Conservation (phyloP, 2,329 filamentous ascomycete species). For the Diaporthe eres region DNA sequence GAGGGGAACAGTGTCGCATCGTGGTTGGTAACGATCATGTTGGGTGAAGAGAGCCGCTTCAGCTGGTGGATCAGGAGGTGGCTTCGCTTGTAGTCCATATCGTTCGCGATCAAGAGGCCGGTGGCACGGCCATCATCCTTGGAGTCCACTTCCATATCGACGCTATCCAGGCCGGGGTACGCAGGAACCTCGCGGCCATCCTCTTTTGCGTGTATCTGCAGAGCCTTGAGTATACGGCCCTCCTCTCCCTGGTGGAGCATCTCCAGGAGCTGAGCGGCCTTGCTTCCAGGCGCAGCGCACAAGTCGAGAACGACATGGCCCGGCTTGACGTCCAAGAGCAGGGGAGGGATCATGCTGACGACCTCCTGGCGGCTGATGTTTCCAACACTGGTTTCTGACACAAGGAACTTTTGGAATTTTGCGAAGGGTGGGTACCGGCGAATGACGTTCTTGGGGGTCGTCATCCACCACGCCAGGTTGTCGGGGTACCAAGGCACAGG, state of each 20-base stretch:
- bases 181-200: conserved; percentile 67
- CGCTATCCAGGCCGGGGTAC: conserved; percentile 63
- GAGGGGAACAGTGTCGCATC: conserved; percentile 96
- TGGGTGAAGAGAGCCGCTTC: conserved; percentile 96
- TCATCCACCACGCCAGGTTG: conserved; percentile 97
- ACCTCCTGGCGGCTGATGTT: conserved; percentile 98
- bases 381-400: conserved; percentile 95
- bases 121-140: conserved; percentile 89
- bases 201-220: conserved; percentile 74
- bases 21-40: conserved; percentile 97
- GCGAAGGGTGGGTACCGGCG: conserved; percentile 95
- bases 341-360: conserved; percentile 98
- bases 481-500: conserved; percentile 95
- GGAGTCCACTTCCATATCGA: conserved; percentile 70
- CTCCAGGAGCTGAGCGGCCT: conserved; percentile 94
- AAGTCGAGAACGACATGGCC: conserved; percentile 95
- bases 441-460: conserved; percentile 95
- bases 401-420: conserved; percentile 96
- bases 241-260: conserved; percentile 95
- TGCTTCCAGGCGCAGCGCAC: conserved; percentile 97
- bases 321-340: conserved; percentile 90
- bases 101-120: conserved; percentile 93
- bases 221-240: conserved; percentile 80
- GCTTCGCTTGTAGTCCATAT: conserved; percentile 95
- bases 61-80: conserved; percentile 99